phyloP scores from a whole-genome alignment of 164 flowering plant species.

The Stephania yunnanensis region DNA sequence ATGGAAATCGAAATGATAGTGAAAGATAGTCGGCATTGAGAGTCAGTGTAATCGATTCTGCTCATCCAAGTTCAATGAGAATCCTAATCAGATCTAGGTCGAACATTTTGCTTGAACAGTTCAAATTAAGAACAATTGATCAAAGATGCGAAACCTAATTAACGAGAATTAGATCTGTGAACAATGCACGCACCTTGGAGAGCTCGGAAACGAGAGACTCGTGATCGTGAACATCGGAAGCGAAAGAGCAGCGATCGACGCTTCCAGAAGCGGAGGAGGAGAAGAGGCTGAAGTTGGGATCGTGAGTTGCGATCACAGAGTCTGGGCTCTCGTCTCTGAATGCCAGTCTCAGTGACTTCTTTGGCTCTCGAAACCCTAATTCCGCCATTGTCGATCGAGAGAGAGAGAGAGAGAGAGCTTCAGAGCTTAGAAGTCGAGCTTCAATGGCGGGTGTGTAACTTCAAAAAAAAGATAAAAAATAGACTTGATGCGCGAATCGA shows the following conservation, averaged over 20 bases:
- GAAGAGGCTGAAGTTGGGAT: slow-evolving; percentile 57
- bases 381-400: slow-evolving; percentile 38
- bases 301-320: slow-evolving; percentile 57
- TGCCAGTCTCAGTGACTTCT: slow-evolving; percentile 17
- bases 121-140: background rate
- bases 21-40: background rate
- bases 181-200: slow-evolving; percentile 32
- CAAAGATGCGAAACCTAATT: background rate
- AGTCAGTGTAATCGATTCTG: too few relatives aligned
- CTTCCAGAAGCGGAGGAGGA: slow-evolving; percentile 77
- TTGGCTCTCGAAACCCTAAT: slow-evolving; percentile 32
- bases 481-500: background rate
- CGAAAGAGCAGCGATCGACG: slow-evolving; percentile 71
- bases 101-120: background rate
- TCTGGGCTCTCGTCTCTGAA: slow-evolving; percentile 60
- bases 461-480: background rate
- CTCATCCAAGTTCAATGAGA: too few relatives aligned
- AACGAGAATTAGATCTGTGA: background rate
- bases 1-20: too few relatives aligned
- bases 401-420: background rate
- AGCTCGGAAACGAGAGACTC: slow-evolving; percentile 48
- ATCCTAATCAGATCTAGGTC: too few relatives aligned
- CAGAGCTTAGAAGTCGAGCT: background rate
- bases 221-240: slow-evolving; percentile 63
- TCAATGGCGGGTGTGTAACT: slow-evolving; percentile 3